These are phyloP conservation scores for Tardiomyces blankii DNA, from an alignment of 1,139 yeast genomes.

Conservation along the genomic window DNA sequence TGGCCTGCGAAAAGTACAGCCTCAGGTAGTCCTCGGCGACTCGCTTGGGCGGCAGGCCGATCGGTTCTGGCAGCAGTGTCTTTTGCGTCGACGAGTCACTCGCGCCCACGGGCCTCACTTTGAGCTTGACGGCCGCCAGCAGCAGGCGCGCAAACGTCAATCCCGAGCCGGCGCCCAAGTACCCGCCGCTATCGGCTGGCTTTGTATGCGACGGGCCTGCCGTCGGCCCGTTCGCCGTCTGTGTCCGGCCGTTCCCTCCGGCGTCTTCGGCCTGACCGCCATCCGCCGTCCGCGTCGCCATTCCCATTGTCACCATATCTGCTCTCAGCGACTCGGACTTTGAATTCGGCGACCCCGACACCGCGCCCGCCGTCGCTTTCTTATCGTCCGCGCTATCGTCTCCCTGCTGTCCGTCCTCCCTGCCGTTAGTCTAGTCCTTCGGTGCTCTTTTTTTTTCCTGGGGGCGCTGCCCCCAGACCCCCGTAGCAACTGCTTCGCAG, in stretches of 20 bases:
- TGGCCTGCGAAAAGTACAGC: conserved; percentile 65
- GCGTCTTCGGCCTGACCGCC: conserved; percentile 1
- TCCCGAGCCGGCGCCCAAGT: conserved; percentile 46
- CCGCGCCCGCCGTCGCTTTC: no score
- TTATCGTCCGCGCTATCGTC: no score
- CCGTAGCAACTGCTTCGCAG: no score
- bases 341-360: no score
- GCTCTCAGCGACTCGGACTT: neutral
- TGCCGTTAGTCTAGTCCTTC: no score
- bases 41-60: conserved; percentile 50
- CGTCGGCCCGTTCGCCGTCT: neutral
- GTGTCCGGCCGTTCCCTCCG: neutral
- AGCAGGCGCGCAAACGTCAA: conserved; percentile 66
- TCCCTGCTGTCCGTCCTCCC: no score
- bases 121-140: conserved; percentile 54
- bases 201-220: conserved; percentile 14
- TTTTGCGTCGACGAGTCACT: conserved; percentile 7
- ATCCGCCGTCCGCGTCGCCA: no score
- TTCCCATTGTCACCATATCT: neutral
- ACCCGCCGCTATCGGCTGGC: conserved; percentile 24
- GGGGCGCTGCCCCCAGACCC: no score
- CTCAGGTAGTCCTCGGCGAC: conserved; percentile 60
- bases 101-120: neutral
- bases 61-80: conserved; percentile 3
- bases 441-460: no score